Percentiles rank a stretch among this genome's conserved stretches.
Evolutionary conservation across 768 basidiomycete species (phyloP).

Genomic region (Grammothele lineata): DNA sequence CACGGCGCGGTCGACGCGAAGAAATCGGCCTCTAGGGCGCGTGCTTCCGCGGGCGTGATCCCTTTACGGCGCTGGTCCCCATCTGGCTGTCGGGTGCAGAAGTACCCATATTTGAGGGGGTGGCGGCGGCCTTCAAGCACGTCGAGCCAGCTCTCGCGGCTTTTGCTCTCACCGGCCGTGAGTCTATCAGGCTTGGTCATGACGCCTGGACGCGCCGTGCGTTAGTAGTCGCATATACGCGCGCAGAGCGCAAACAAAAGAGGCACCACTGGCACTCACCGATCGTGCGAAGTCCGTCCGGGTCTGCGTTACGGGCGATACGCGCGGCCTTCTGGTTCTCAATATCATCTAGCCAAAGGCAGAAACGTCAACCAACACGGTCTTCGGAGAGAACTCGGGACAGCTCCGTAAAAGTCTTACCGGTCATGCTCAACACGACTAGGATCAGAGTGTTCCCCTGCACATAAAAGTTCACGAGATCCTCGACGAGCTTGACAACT

Average conservation of each 20-base stretch:
- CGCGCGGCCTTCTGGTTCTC: constrained; percentile 53
- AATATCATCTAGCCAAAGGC: constrained; percentile 50
- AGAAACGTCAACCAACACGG: too few species aligned
- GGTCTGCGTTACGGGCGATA: constrained; percentile 44
- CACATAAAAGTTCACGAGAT: constrained; percentile 47
- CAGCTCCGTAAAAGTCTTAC: too few species aligned
- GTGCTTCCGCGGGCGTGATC: constrained; percentile 36
- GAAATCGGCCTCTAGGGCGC: constrained; percentile 37
- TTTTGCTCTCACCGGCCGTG: constrained; percentile 30
- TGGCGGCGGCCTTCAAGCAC: constrained; percentile 48
- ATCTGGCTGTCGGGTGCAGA: constrained; percentile 62
- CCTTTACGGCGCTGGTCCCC: constrained; percentile 46
- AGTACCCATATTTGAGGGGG: constrained; percentile 46
- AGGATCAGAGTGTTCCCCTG: constrained; percentile 49
- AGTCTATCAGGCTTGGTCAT: constrained; percentile 54
- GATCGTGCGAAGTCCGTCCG: constrained; percentile 45
- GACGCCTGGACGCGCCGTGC: too few species aligned
- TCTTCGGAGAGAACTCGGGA: too few species aligned
- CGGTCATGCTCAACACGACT: constrained; percentile 36
- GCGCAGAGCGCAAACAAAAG: too few species aligned
- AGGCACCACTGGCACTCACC: constrained; percentile 30
- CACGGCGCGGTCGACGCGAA: constrained; percentile 51
- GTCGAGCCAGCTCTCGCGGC: constrained; percentile 38
- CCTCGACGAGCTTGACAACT: constrained; percentile 40
- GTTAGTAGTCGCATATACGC: too few species aligned